These are phyloP conservation scores for Chrysoporthe puriensis DNA, from an alignment of 2,329 filamentous ascomycete genomes.

Conservation along the genomic window DNA sequence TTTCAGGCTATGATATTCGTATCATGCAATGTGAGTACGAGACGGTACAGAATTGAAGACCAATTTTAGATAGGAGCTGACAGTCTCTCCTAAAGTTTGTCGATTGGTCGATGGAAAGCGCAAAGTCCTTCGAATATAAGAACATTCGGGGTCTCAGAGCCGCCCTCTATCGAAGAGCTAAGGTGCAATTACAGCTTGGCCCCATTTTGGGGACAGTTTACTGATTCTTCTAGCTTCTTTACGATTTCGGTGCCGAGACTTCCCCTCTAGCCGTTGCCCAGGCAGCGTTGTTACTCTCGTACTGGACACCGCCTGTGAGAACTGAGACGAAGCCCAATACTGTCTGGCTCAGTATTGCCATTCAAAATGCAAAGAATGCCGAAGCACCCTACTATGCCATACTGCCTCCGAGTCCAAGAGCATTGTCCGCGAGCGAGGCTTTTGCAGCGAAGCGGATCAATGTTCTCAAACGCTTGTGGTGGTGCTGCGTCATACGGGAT, in stretches of 20 bases:
- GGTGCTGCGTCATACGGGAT: constrained; percentile 56
- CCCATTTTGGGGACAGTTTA: neutral
- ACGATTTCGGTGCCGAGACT: constrained; percentile 46
- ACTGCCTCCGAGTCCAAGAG: constrained; percentile 33
- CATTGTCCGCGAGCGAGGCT: constrained; percentile 32
- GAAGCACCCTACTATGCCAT: constrained; percentile 47
- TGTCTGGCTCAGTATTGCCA: constrained; percentile 50
- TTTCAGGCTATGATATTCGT: constrained; percentile 51
- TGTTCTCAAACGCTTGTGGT: constrained; percentile 52
- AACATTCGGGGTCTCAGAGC: constrained; percentile 48
- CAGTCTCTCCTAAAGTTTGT: neutral
- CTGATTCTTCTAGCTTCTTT: constrained; percentile 38
- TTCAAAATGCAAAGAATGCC: constrained; percentile 52
- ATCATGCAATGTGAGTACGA: constrained; percentile 42
- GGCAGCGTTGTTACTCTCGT: constrained; percentile 45
- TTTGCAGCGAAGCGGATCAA: constrained; percentile 14
- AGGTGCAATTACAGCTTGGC: constrained; percentile 35
- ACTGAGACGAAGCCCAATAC: constrained; percentile 39
- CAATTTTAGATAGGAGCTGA: neutral
- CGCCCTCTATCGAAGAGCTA: constrained; percentile 47
- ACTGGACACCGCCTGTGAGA: constrained; percentile 44
- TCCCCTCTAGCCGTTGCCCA: constrained; percentile 43
- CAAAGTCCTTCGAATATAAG: constrained; percentile 42
- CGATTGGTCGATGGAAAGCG: constrained; percentile 15
- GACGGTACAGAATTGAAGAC: neutral